phyloP scores from a whole-genome alignment of 345 rosid genomes.

The Garcia nutans region DNA sequence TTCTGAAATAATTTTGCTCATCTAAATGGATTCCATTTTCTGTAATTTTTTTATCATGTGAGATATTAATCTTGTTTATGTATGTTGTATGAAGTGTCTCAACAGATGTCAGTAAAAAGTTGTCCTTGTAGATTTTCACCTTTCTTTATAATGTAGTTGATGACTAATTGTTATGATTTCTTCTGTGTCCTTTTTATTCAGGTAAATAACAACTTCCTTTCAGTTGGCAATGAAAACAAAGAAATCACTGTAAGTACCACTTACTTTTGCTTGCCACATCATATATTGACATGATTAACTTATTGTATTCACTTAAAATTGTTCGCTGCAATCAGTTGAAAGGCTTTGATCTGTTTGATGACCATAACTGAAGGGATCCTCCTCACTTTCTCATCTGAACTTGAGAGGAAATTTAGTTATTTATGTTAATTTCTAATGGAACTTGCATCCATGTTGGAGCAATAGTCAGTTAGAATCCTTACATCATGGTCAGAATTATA shows the following conservation, averaged over 20 bases:
- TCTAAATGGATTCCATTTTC: background rate
- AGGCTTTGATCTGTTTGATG: background rate
- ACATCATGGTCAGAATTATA: background rate
- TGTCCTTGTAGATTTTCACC: background rate
- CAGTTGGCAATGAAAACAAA: conserved; percentile 86
- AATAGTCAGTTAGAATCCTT: background rate
- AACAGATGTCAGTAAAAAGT: background rate
- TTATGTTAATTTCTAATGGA: background rate
- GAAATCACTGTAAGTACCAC: conserved; percentile 68
- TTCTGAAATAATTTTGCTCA: background rate
- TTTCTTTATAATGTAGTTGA: conserved; percentile 3
- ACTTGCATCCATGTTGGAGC: background rate
- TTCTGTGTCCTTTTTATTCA: conserved; percentile 35
- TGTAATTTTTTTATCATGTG: background rate
- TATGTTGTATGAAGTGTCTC: background rate
- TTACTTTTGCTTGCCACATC: conserved; percentile 22
- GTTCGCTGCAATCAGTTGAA: background rate
- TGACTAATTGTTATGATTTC: conserved; percentile 9
- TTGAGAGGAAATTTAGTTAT: background rate
- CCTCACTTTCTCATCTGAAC: background rate
- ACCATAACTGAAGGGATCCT: background rate
- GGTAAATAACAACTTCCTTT: conserved; percentile 97
- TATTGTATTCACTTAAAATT: background rate
- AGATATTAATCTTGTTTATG: background rate
- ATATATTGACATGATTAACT: background rate